Percentiles rank a stretch among this genome's conserved stretches.
Conservation (phyloP, 2,329 filamentous ascomycete genomes). For the Cordyceps farinosa region DNA sequence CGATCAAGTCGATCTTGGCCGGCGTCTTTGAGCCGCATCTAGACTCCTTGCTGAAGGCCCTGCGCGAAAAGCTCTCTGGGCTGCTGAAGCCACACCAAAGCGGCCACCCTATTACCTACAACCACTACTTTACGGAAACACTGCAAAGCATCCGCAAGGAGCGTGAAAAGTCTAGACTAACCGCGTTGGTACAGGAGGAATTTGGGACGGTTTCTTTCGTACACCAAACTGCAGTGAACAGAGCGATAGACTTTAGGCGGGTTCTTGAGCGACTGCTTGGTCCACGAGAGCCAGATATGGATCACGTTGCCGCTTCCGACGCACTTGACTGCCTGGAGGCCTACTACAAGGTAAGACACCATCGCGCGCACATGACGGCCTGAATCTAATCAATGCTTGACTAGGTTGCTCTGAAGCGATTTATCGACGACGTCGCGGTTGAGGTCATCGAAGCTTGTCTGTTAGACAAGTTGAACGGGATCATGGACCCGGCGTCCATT, state of each 20-base stretch:
- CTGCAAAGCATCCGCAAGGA: constrained; percentile 3
- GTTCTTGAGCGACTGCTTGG: background rate
- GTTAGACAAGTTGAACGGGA: constrained; percentile 19
- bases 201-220: background rate
- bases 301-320: constrained; percentile 29
- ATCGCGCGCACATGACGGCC: background rate
- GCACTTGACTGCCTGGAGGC: constrained; percentile 38
- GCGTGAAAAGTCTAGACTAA: background rate
- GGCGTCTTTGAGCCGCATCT: constrained; percentile 22
- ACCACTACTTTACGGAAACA: constrained; percentile 7
- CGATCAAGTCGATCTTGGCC: constrained; percentile 18
- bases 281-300: constrained; percentile 25
- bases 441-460: constrained; percentile 26
- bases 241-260: background rate
- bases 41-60: constrained; percentile 19
- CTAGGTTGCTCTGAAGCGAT: constrained; percentile 24
- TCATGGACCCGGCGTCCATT: constrained; percentile 23
- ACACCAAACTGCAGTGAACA: background rate
- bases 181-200: background rate
- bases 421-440: constrained; percentile 26
- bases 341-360: constrained; percentile 36
- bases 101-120: constrained; percentile 9
- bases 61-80: constrained; percentile 37
- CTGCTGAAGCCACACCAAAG: constrained; percentile 27
- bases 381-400: background rate